Evolutionary conservation across 2,329 filamentous ascomycete genomes (phyloP), one percentile per base, ranked within the genome.

Genomic region (Parasarocladium wereldwijsianum): DNA sequence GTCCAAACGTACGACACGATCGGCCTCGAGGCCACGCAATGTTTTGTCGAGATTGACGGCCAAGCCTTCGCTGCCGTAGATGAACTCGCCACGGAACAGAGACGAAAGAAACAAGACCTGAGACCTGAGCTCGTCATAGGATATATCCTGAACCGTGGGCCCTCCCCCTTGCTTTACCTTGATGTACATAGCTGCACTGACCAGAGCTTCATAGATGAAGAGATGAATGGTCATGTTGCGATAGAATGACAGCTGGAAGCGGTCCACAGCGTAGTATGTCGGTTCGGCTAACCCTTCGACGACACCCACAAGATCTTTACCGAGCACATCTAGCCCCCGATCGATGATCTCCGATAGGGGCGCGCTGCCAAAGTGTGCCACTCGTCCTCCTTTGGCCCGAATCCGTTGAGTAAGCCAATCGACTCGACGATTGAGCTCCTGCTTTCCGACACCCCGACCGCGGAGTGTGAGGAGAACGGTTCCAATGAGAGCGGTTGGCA

Each of bases 161-260:
- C 81, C 83, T n/a, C 87, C 87, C 11, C 90, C 90, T 37, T 75
- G 74, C 53, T 98, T 98, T 32, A 96, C 80, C 25, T 73, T 71
- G 1, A 76, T 90, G 51, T 98, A 98, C 64, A 98, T 76, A 17
- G 81, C 81, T 4, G 77, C 83, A 36, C 83, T 90, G 14, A 96
- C 83, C 4, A 98, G 63, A 0, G 87, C 81, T 49, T 96, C 86
- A 3, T 84, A 79, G 34, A 98, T 90, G 52, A 98, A 98, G 5
- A 98, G 68, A 49, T 98, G 90, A 37, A 98, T 98, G 0, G 87
- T 94, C 90, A 96, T 96, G 54, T 98, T 98, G 31, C 90, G 77
- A 56, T 98, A 98, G 54, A 98, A 98, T 0, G 85, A 93, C 8
- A 98, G 68, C 49, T 98, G 90, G 60, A 98, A 98, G 31, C 85